Evolutionary conservation across 1,284 basidiomycete genomes (phyloP).

Genomic region (Irpex sp.): DNA sequence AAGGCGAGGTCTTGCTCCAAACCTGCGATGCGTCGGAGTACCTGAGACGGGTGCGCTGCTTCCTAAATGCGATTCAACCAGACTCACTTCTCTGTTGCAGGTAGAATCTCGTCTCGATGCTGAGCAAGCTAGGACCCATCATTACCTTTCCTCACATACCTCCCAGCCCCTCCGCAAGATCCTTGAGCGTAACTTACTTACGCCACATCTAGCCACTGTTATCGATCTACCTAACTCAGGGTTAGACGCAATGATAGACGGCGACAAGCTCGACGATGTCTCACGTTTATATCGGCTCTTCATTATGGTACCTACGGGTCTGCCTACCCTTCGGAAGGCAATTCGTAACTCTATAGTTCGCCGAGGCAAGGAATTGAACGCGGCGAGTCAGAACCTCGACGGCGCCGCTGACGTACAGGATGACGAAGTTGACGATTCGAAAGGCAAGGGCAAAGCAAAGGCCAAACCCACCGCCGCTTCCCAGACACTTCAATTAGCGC

Average conservation of each 20-base stretch:
- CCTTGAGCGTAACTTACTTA: constrained; percentile 77
- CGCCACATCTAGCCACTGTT: constrained; percentile 73
- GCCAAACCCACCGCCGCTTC: constrained; percentile 35
- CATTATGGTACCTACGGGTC: constrained; percentile 66
- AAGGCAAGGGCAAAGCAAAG: constrained; percentile 60
- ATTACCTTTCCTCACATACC: constrained; percentile 85
- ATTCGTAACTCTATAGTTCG: constrained; percentile 76
- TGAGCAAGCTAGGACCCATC: constrained; percentile 85
- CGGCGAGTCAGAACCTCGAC: constrained; percentile 19
- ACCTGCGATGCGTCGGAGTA: constrained; percentile 83
- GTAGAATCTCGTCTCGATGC: constrained; percentile 81
- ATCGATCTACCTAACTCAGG: constrained; percentile 86
- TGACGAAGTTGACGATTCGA: constrained; percentile 36
- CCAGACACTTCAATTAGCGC: constrained; percentile 56
- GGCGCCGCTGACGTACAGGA: constrained; percentile 21
- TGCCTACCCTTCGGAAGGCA: constrained; percentile 62
- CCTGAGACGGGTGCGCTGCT: constrained; percentile 63
- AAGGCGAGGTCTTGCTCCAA: constrained; percentile 72
- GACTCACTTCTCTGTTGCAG: constrained; percentile 38
- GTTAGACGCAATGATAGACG: constrained; percentile 85
- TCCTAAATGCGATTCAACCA: background rate
- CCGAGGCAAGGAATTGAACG: constrained; percentile 82
- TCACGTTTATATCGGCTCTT: constrained; percentile 82
- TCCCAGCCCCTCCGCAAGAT: constrained; percentile 69
- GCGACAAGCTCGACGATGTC: constrained; percentile 76